Conservation (phyloP, 148 eudicot species). For the Rhododendron kiyosumense region DNA sequence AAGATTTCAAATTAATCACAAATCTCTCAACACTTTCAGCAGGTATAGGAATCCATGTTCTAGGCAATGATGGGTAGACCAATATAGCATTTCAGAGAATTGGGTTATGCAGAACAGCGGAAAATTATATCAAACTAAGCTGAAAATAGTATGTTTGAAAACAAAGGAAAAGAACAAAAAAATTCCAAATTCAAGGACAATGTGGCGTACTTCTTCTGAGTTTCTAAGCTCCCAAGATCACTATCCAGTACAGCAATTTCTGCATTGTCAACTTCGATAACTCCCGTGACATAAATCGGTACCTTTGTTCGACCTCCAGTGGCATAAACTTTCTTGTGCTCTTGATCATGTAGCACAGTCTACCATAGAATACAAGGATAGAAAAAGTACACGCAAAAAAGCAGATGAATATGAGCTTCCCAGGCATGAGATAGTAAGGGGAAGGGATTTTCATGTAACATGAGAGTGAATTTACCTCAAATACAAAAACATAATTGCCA, state of each 20-base stretch:
- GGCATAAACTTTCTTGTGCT: conserved; percentile 48
- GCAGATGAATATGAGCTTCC: neutral
- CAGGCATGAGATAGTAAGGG: neutral
- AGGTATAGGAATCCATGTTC: neutral
- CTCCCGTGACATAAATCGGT: conserved; percentile 58
- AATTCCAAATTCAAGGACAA: neutral
- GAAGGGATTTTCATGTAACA: neutral
- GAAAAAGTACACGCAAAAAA: neutral
- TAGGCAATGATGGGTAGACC: neutral
- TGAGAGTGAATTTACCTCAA: conserved; percentile 44
- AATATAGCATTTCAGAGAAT: neutral
- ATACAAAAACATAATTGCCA: conserved; percentile 69
- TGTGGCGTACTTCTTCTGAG: conserved; percentile 50
- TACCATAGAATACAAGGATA: conserved; percentile 16
- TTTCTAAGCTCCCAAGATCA: conserved; percentile 61
- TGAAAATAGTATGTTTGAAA: neutral
- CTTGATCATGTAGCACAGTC: conserved; percentile 69
- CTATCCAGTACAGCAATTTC: conserved; percentile 77
- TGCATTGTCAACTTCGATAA: conserved; percentile 50
- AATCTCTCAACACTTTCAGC: neutral
- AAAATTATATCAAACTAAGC: neutral
- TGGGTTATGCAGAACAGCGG: neutral
- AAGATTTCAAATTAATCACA: neutral
- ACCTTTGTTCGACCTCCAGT: conserved; percentile 66
- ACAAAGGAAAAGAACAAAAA: neutral